Evolutionary conservation across 140 eudicot genomes (phyloP).

Genomic region (Senecio squalidus): DNA sequence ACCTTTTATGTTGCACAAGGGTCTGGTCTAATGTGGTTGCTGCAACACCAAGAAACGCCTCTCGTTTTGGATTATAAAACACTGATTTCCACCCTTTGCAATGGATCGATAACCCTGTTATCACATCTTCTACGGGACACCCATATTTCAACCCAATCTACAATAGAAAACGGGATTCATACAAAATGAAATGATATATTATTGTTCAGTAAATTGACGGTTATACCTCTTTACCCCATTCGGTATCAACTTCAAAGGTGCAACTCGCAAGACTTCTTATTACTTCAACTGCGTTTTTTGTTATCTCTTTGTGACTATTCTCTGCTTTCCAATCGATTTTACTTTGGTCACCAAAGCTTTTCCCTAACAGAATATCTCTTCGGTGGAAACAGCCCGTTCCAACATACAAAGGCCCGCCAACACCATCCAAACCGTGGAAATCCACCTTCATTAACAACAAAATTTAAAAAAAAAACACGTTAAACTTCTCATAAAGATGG

Average conservation of each 20-base stretch:
- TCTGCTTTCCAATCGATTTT: conserved; percentile 39
- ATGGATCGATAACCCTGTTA: conserved; percentile 80
- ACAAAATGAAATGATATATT: background rate
- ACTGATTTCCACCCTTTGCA: conserved; percentile 87
- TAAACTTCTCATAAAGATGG: too few species aligned
- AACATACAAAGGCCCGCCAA: conserved; percentile 69
- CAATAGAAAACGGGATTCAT: background rate
- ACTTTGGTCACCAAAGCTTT: conserved; percentile 28
- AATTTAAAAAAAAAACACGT: conserved; percentile 5
- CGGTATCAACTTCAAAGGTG: conserved; percentile 51
- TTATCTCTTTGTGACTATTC: conserved; percentile 2
- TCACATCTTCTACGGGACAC: conserved; percentile 78
- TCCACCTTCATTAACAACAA: conserved; percentile 53
- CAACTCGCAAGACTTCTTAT: conserved; percentile 51
- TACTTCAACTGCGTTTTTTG: conserved; percentile 21
- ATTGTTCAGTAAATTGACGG: background rate
- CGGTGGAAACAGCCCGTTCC: conserved; percentile 94
- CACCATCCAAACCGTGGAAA: conserved; percentile 72
- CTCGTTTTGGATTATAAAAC: conserved; percentile 51
- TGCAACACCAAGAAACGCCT: conserved; percentile 70
- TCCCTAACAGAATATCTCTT: conserved; percentile 62
- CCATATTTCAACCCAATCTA: conserved; percentile 92
- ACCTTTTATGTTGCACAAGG: conserved; percentile 80
- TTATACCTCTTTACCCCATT: conserved; percentile 85
- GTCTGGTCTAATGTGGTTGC: conserved; percentile 61